Base-by-base conservation (phyloP, 371 early-diverging fungal genomes). In the Rhizopus delemar region DNA sequence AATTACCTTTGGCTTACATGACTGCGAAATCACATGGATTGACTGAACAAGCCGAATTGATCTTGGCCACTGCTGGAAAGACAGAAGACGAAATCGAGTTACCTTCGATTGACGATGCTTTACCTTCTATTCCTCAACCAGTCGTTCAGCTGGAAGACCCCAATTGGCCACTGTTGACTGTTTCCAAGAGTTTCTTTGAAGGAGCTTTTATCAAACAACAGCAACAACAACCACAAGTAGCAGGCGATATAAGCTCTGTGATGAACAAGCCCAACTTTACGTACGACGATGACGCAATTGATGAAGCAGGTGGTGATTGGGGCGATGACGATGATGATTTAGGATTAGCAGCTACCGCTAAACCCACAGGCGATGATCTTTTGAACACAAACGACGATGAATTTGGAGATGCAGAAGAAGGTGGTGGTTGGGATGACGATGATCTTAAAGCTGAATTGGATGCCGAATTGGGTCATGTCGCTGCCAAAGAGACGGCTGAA, bases 21-120 rank as follows among this genome's bases (percentile, higher is more conserved):
- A 87, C 95, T 8, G 95, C 97, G 43, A 90, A 91, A 71, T 84
- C 91, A 6, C 87, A 94, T 61, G 97, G 97, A 1, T 76, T 96
- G 33, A 76, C 69, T 0, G 94, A 91, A 15, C 85, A 91, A 63
- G 96, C 95, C 11, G 86, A 87, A 41, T 71, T 83, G 12, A 95
- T 96, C 61, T 74, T 93, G 55, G 85, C 73, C 8, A 82, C 81
- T 13, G 84, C 91, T 22, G 90, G 86, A 4, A 68, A 86, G 43
- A 78, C 89, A 0, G 80, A 84, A 9, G 85, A 81, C 4, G 86
- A 86, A 5, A 82, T 93, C 11, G 77, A 86, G 8, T 66, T 83
- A 28, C 69, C 84, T 7, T 67, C 78, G 1, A 35, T 55, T 3
- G 73, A 75, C 34, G 67, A 73, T 4, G 45, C 56, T 15, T 73